Percentiles rank a stretch among this genome's conserved stretches.
These are phyloP conservation scores for Hamigera avellanea DNA, from an alignment of 495 filamentous ascomycete genomes.

Conservation along the genomic window DNA sequence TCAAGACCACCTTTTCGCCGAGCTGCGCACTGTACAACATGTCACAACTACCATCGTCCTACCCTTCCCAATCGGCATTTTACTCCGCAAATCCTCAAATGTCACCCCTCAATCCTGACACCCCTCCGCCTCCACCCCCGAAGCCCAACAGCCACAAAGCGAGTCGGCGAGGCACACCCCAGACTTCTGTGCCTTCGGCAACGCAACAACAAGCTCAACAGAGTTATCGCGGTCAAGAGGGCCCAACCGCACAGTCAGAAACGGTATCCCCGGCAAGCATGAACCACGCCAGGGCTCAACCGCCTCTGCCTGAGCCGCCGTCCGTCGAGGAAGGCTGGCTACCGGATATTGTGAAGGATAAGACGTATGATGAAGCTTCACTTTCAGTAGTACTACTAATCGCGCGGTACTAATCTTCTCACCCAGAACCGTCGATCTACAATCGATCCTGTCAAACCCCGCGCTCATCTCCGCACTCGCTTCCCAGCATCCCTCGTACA, in stretches of 20 bases:
- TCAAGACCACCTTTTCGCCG: no score
- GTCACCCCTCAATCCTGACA: slow-evolving; percentile 29
- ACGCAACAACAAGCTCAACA: slow-evolving; percentile 18
- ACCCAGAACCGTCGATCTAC: slow-evolving; percentile 44
- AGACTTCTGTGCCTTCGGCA: slow-evolving; percentile 20
- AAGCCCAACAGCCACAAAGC: slow-evolving; percentile 60
- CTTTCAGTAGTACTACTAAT: background rate
- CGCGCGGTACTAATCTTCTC: background rate
- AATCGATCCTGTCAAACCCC: slow-evolving; percentile 50
- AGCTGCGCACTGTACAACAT: no score
- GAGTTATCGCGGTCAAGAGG: slow-evolving; percentile 13
- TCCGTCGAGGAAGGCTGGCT: slow-evolving; percentile 47
- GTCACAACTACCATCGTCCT: slow-evolving; percentile 18
- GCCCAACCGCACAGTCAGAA: slow-evolving; percentile 8
- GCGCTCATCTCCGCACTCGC: slow-evolving; percentile 50
- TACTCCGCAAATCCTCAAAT: slow-evolving; percentile 12
- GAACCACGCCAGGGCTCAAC: slow-evolving; percentile 11
- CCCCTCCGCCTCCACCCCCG: slow-evolving; percentile 59
- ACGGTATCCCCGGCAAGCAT: background rate
- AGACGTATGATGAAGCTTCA: slow-evolving; percentile 42
- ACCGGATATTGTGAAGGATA: slow-evolving; percentile 57
- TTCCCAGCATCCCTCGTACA: slow-evolving; percentile 50
- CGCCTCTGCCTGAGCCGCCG: slow-evolving; percentile 22
- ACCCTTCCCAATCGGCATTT: slow-evolving; percentile 11
- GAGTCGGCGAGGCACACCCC: slow-evolving; percentile 54